Evolutionary conservation across 768 basidiomycete species (phyloP), one percentile per base, ranked within the genome.

Genomic region (Tephrocybe sp.): DNA sequence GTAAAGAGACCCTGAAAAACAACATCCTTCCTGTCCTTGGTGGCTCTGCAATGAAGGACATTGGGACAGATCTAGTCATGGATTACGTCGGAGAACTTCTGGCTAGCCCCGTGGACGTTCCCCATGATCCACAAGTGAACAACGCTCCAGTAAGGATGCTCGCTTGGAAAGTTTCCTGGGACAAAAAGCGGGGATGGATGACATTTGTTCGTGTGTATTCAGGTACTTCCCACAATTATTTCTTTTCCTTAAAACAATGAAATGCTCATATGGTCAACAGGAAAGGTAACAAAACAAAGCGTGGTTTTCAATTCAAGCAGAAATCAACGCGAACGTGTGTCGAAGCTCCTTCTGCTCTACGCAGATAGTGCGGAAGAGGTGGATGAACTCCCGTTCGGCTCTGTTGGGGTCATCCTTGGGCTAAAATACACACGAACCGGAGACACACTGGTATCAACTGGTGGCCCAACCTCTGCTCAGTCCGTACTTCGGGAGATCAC

Each of bases 91-190:
- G 91, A 23, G 85, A 86, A 60, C 71, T 93, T 17, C 70, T 94
- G 8, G 86, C 92, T 0, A 87, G 85, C 51, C 92, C 92, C 5
- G 45, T 83, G 14, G 92, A 94, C 57, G 74, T 88, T 9, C 63
- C 67, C 23, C 73, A 78, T 45, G 72, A 76, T 38, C 59, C 58
- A 12, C 78, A 80, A 55, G 62, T 61, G 14, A 58, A 66, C 19
- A 78, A 79, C 48, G 62, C 76, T 0, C 80, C 83, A 1, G 61
- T 88, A 19, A 82, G 79, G 32, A 65, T 85, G 55, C 72, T 94
- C 22, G 92, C 88, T 2, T 94, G 92, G 92, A 94, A 94, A 63
- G 92, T 94, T 17, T 76, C 73, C 26, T 92, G 90, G 91, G 90
- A 94, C 61, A 83, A 83, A 51, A 80, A 77, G 58, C 68, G 71